phyloP scores from a whole-genome alignment of 2,329 filamentous ascomycete species.

The Aspergillus bombycis region DNA sequence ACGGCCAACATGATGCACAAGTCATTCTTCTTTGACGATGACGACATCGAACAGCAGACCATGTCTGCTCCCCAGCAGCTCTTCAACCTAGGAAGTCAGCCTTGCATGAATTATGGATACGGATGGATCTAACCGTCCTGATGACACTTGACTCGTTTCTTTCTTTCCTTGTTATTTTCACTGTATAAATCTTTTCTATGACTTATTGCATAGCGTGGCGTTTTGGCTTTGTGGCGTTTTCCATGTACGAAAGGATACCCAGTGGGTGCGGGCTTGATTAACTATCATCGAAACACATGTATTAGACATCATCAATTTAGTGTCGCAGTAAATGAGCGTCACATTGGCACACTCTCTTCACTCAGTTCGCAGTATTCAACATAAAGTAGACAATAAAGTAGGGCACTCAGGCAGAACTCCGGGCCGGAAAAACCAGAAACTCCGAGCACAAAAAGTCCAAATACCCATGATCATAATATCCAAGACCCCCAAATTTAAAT shows the following conservation, averaged over 20 bases:
- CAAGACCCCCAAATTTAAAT: background rate
- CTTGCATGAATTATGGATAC: constrained; percentile 40
- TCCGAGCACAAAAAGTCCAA: constrained; percentile 22
- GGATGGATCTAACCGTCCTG: constrained; percentile 33
- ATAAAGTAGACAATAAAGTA: background rate
- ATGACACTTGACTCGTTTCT: background rate
- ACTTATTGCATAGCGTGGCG: constrained; percentile 40
- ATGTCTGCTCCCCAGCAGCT: constrained; percentile 30
- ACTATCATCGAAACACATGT: constrained; percentile 10
- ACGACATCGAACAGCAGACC: constrained; percentile 28
- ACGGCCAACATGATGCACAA: constrained; percentile 32
- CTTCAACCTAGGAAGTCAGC: constrained; percentile 28
- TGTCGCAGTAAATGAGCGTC: constrained; percentile 10
- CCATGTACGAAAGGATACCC: constrained; percentile 33
- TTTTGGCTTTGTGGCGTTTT: constrained; percentile 29
- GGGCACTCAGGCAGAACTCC: background rate
- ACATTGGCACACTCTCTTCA: background rate
- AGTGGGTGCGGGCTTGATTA: constrained; percentile 21
- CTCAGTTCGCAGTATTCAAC: background rate
- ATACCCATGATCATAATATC: background rate
- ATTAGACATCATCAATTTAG: constrained; percentile 16
- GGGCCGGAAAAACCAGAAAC: constrained; percentile 21
- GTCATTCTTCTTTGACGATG: constrained; percentile 40
- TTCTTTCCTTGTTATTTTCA: constrained; percentile 9
- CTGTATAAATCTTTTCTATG: constrained; percentile 13